Evolutionary conservation across 345 rosid species (phyloP).

Genomic region (Reutealis trisperma): DNA sequence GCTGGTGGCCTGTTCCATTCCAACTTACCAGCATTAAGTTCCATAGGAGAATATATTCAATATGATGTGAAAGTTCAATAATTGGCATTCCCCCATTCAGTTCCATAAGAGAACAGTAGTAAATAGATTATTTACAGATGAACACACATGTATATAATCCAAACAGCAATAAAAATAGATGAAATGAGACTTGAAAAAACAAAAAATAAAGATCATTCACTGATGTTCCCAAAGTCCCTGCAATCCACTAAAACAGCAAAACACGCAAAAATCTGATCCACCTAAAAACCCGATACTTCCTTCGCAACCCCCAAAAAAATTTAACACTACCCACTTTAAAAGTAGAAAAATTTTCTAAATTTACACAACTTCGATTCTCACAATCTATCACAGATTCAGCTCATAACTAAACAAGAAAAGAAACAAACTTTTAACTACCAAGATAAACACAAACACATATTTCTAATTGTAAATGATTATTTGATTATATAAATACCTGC

Average conservation of each 20-base stretch:
- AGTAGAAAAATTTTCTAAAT: background rate
- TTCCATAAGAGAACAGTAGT: background rate
- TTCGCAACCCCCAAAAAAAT: background rate
- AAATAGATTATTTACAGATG: background rate
- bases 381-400: background rate
- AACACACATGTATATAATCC: background rate
- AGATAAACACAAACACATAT: background rate
- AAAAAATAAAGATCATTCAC: background rate
- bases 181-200: background rate
- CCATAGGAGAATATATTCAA: background rate
- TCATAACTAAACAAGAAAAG: background rate
- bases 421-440: background rate
- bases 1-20: slow-evolving; percentile 70
- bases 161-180: background rate
- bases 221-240: background rate
- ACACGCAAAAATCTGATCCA: background rate
- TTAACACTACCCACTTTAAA: background rate
- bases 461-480: background rate
- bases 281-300: background rate
- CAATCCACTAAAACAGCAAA: background rate
- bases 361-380: too few species aligned
- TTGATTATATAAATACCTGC: slow-evolving; percentile 44
- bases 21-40: slow-evolving; percentile 16
- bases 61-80: background rate
- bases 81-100: background rate